Conservation (phyloP, 1,139 yeast genomes). For the Kurtzmaniella quercitrusa region DNA sequence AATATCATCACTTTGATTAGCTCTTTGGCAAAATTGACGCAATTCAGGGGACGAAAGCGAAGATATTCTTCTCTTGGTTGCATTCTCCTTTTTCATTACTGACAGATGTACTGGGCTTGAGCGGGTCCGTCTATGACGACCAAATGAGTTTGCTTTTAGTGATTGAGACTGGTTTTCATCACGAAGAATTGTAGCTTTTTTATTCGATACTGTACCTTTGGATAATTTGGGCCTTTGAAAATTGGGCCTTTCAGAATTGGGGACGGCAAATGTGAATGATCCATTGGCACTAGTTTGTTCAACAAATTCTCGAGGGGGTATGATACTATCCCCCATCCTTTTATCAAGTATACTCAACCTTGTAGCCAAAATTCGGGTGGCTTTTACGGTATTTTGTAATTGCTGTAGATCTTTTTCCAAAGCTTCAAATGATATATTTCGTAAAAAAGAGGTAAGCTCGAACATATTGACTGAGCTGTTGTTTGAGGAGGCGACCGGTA, state of each 20-base stretch:
- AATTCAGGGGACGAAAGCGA: background rate
- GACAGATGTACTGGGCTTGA: background rate
- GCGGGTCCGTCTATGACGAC: background rate
- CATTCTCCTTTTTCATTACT: background rate
- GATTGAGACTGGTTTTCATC: too few species aligned
- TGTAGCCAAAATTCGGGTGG: background rate
- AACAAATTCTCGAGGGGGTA: background rate
- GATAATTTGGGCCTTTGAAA: too few species aligned
- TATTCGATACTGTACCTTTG: too few species aligned
- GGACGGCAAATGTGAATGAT: background rate
- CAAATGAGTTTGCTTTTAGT: background rate
- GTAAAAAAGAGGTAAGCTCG: background rate
- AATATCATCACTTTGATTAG: background rate
- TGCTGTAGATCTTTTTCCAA: background rate
- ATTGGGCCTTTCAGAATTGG: too few species aligned
- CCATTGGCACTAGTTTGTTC: background rate
- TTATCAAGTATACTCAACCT: background rate
- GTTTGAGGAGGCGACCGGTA: too few species aligned
- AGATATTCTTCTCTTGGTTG: constrained; percentile 1
- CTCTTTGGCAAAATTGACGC: background rate
- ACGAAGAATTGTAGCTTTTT: background rate
- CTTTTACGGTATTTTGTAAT: background rate
- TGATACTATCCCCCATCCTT: background rate
- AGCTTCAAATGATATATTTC: background rate
- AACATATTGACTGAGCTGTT: background rate